These are phyloP conservation scores for Hylodesmum podocarpum DNA, from an alignment of 306 rosid genomes.

Conservation along the genomic window DNA sequence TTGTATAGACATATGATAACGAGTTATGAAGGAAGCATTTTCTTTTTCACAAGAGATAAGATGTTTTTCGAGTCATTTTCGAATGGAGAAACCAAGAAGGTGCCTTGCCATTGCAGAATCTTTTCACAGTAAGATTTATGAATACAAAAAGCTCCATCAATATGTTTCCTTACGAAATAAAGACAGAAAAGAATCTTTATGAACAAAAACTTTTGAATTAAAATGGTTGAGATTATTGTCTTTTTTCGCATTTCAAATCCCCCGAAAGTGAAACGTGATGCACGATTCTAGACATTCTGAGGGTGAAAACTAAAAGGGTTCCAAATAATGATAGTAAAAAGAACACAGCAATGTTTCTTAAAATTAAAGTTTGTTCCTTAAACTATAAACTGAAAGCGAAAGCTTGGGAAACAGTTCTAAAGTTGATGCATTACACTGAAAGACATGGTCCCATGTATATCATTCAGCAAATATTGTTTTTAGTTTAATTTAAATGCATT, in stretches of 20 bases:
- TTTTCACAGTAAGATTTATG: neutral
- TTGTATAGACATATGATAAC: neutral
- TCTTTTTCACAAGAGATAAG: neutral
- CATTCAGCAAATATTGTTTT: neutral
- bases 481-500: too few relatives aligned
- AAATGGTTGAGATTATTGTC: neutral
- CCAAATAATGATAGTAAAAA: neutral
- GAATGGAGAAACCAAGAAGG: neutral
- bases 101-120: neutral
- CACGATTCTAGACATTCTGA: neutral
- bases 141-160: neutral
- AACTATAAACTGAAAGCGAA: neutral
- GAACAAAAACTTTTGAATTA: neutral
- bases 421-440: neutral
- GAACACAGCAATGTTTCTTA: neutral
- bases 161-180: neutral
- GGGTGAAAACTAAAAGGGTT: neutral
- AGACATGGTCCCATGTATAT: neutral
- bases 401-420: neutral
- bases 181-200: neutral
- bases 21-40: neutral
- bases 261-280: slow-evolving; percentile 5
- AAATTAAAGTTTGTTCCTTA: neutral
- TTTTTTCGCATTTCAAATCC: neutral
- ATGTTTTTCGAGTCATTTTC: neutral